Base-by-base conservation (phyloP, 2,329 filamentous ascomycete genomes). In the Apiospora phragmitis region DNA sequence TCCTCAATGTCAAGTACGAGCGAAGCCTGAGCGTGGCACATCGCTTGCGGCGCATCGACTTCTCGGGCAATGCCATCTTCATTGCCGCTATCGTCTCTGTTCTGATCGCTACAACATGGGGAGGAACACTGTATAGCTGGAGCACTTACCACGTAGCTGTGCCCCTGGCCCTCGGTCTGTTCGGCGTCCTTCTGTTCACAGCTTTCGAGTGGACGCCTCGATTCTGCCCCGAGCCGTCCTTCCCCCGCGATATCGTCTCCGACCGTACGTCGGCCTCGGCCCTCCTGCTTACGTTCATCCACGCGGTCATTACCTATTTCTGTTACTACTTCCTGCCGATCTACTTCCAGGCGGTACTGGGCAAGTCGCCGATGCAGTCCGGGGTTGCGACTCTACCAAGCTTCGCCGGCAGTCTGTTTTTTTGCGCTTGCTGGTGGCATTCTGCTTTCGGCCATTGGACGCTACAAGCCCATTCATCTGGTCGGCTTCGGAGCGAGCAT, bases 201-300 rank as follows among this genome's bases (percentile, higher is more conserved):
- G 66, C 77, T 16, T 82, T 77, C 73, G 79, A 83, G 70, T 72
- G 72, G 24, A 74, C 76, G 42, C 42, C 41, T 32, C 67, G 41
- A 26, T 41, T 72, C 55, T 70, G 68, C 12, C 49, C 21, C 3
- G 75, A 81, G 67, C 74, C 78, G 0, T 79, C 81, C 35, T 81
- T 86, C 70, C 84, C 84, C 0, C 76, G 79, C 1, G 74, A 76
- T 9, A 76, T 86, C 29, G 86, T 86, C 77, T 74, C 74, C 1
- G 85, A 83, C 71, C 78, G 81, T 5, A 85, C 84, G 4, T 76
- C 71, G 0, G 59, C 72, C 1, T 71, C 76, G 4, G 77, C 74
- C 3, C 81, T 80, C 62, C 49, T 75, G 1, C 68, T 79, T 11
- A 80, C 78, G 3, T 81, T 83, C 65, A 62, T 84, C 4, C 77